phyloP scores from a whole-genome alignment of 139 green algal genomes.

The Chlamydomonas incerta region DNA sequence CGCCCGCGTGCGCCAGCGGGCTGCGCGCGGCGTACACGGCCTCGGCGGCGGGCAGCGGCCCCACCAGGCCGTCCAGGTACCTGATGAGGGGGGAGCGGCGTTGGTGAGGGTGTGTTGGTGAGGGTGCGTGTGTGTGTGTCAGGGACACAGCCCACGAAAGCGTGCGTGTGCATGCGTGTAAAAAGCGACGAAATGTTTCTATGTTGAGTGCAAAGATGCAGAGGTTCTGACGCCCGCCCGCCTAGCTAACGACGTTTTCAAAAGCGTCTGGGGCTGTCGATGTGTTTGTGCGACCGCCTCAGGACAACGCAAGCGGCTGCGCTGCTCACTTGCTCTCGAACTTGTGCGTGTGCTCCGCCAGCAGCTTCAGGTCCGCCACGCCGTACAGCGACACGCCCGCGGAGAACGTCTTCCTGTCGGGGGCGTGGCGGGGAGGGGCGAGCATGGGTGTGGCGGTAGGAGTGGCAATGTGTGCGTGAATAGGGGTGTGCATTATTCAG shows the following conservation, averaged over 20 bases:
- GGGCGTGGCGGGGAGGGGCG: background rate
- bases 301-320: too few species aligned
- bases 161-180: too few species aligned
- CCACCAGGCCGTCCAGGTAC: slow-evolving; percentile 80
- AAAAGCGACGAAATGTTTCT: too few species aligned
- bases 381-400: slow-evolving; percentile 73
- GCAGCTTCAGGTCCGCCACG: slow-evolving; percentile 72
- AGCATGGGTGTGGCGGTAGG: background rate
- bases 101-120: too few species aligned
- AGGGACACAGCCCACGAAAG: too few species aligned
- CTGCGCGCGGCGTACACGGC: slow-evolving; percentile 73
- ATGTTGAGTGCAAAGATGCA: too few species aligned
- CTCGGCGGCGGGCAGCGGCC: slow-evolving; percentile 67
- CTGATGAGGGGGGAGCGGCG: background rate
- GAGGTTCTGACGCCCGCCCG: too few species aligned
- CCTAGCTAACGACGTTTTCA: too few species aligned
- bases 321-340: slow-evolving; percentile 65
- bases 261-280: too few species aligned
- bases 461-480: background rate
- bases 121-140: too few species aligned
- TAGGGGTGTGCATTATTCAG: too few species aligned
- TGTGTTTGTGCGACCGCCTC: too few species aligned
- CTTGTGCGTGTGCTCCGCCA: slow-evolving; percentile 82
- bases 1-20: slow-evolving; percentile 74
- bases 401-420: slow-evolving; percentile 66